Conservation (phyloP, 176 grass and related monocot species). For the Rhynchospora breviuscula region DNA sequence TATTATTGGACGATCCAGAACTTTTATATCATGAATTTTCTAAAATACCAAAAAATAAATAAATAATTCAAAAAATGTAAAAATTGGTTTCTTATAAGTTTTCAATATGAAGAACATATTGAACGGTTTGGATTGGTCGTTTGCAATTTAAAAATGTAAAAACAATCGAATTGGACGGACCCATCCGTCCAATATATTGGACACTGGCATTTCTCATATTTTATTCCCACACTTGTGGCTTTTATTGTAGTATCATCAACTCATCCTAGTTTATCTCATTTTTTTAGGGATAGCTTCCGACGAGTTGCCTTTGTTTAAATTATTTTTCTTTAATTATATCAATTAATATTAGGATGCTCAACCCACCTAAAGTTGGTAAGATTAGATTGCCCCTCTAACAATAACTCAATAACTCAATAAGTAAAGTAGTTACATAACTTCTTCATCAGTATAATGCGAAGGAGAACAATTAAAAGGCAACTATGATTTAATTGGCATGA, state of each 20-base stretch:
- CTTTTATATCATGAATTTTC: too few relatives aligned
- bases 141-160: too few relatives aligned
- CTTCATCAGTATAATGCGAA: not conserved
- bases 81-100: too few relatives aligned
- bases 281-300: not conserved
- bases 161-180: too few relatives aligned
- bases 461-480: conserved; percentile 3
- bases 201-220: too few relatives aligned
- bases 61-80: too few relatives aligned
- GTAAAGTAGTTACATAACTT: not conserved
- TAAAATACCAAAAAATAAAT: too few relatives aligned
- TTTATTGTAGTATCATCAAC: not conserved
- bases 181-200: too few relatives aligned
- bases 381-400: too few relatives aligned
- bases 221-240: not conserved
- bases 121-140: too few relatives aligned
- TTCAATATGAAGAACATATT: too few relatives aligned
- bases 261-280: not conserved
- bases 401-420: not conserved
- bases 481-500: conserved; percentile 4
- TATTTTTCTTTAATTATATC: not conserved
- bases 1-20: too few relatives aligned
- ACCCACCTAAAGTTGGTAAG: not conserved
- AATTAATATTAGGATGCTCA: not conserved
- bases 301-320: not conserved